These are phyloP conservation scores for Cutaneotrichosporon sp. DNA, from an alignment of 1,284 basidiomycete species.

Conservation along the genomic window DNA sequence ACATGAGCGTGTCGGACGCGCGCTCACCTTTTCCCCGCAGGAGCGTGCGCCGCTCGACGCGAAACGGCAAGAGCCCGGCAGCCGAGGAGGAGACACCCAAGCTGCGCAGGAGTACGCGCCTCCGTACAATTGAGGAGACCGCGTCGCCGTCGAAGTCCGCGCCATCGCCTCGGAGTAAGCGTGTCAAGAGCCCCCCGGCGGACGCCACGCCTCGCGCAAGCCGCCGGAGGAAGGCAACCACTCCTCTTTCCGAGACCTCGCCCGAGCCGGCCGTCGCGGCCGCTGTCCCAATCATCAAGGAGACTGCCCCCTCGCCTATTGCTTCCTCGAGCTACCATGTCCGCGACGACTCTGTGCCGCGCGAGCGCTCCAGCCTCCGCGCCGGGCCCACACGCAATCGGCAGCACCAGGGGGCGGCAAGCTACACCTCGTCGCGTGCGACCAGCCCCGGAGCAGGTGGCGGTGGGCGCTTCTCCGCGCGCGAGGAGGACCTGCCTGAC, in stretches of 20 bases:
- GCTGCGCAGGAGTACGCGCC: slow-evolving; percentile 21
- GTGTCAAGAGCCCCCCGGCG: background rate
- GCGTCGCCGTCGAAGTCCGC: slow-evolving; percentile 11
- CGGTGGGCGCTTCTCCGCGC: slow-evolving; percentile 48
- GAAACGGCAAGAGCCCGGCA: background rate
- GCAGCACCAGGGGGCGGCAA: slow-evolving; percentile 44
- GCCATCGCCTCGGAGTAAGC: background rate
- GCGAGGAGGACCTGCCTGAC: slow-evolving; percentile 50
- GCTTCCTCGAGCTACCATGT: slow-evolving; percentile 32
- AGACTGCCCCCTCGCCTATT: slow-evolving; percentile 45
- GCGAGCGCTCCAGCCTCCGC: slow-evolving; percentile 43
- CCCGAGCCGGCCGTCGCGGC: slow-evolving; percentile 26
- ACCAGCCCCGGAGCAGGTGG: slow-evolving; percentile 31
- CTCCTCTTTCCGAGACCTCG: slow-evolving; percentile 25
- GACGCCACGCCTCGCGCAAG: slow-evolving; percentile 6
- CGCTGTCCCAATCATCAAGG: slow-evolving; percentile 40
- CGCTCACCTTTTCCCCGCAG: slow-evolving; percentile 16
- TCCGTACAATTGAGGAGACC: slow-evolving; percentile 2
- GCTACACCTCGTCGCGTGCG: slow-evolving; percentile 37
- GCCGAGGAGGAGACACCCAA: slow-evolving; percentile 32
- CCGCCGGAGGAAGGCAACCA: slow-evolving; percentile 15
- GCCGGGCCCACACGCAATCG: slow-evolving; percentile 41
- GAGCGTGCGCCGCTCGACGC: slow-evolving; percentile 7
- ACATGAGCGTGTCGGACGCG: slow-evolving; percentile 17
- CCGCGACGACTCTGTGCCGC: slow-evolving; percentile 32